These are phyloP conservation scores for Zarea fungicola DNA, from an alignment of 2,329 filamentous ascomycete species.

Conservation along the genomic window DNA sequence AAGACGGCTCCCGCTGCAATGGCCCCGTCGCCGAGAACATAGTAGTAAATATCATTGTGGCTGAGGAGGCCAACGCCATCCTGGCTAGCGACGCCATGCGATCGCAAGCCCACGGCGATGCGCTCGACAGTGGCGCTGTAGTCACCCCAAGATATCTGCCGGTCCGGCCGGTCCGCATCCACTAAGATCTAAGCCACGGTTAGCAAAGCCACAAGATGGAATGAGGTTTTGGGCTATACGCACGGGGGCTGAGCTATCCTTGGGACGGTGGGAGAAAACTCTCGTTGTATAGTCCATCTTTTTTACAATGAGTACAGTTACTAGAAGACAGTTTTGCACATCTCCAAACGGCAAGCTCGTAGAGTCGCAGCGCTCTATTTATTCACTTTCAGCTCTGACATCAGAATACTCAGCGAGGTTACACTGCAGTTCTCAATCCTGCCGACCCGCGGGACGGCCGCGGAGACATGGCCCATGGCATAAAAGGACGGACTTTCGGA, in stretches of 20 bases:
- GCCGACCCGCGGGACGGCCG: too few species aligned
- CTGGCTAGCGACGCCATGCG: not conserved
- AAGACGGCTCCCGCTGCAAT: conserved; percentile 2
- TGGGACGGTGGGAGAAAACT: not conserved
- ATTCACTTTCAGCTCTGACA: too few species aligned
- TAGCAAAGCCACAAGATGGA: not conserved
- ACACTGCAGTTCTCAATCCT: too few species aligned
- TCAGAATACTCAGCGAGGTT: too few species aligned
- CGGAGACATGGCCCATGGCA: too few species aligned
- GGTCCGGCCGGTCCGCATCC: conserved; percentile 1
- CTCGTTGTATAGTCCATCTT: conserved; percentile 1
- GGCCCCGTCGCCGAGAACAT: conserved; percentile 6
- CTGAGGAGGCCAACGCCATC: conserved; percentile 9
- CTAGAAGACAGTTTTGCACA: too few species aligned
- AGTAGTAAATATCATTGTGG: conserved; percentile 9
- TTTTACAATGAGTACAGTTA: too few species aligned
- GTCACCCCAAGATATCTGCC: not conserved
- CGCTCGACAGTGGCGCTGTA: not conserved
- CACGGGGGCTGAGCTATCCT: not conserved
- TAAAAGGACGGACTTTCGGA: too few species aligned
- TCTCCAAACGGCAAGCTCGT: too few species aligned
- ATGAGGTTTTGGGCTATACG: not conserved
- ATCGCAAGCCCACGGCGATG: conserved; percentile 2
- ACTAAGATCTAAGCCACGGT: not conserved
- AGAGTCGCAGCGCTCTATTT: too few species aligned